phyloP scores from a whole-genome alignment of 441 rosid genomes.

The Croton setiger region DNA sequence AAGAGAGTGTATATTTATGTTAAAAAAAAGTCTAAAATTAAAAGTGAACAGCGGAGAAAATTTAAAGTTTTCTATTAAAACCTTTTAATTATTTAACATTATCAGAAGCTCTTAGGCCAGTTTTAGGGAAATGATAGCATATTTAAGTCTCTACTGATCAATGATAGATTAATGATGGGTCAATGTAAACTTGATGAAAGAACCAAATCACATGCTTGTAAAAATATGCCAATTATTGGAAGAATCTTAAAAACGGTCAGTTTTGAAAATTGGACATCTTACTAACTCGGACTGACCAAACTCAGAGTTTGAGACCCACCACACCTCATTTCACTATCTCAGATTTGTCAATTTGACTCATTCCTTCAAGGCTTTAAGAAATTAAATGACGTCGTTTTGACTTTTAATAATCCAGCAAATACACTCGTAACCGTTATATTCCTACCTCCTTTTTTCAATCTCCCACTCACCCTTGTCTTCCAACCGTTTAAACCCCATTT shows the following conservation, averaged over 20 bases:
- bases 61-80: background rate
- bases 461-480: slow-evolving; percentile 28
- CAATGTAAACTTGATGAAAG: background rate
- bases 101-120: background rate
- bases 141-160: too few relatives aligned
- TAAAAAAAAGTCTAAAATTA: too few relatives aligned
- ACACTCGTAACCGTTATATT: slow-evolving; percentile 34
- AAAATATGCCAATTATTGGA: background rate
- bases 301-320: slow-evolving; percentile 2
- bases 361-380: background rate
- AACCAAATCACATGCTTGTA: background rate
- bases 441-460: background rate
- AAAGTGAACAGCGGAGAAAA: background rate
- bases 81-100: background rate
- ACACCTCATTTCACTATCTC: background rate
- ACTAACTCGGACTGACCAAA: background rate
- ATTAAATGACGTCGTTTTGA: slow-evolving; percentile 16
- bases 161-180: background rate
- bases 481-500: slow-evolving; percentile 53
- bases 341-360: slow-evolving; percentile 3
- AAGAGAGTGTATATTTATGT: too few relatives aligned
- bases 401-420: background rate
- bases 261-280: slow-evolving; percentile 1
- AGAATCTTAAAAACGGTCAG: slow-evolving; percentile 36
- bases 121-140: background rate